Percentiles rank a stretch among this genome's conserved stretches.
phyloP scores from a whole-genome alignment of 2,329 filamentous ascomycete genomes.

The Nakataea oryzae region DNA sequence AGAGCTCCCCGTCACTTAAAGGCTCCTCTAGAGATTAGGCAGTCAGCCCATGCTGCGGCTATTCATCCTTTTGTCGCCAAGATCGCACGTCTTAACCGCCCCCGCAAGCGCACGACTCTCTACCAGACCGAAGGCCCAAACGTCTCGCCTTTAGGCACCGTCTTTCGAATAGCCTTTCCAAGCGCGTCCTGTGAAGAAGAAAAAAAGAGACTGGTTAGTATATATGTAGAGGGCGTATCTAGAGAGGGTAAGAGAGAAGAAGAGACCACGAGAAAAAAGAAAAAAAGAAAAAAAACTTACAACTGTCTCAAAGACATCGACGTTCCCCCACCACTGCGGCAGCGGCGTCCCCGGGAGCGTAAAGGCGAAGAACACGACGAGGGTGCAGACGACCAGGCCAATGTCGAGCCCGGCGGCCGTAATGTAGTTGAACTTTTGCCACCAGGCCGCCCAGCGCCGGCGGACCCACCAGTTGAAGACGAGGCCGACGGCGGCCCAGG shows the following conservation, averaged over 20 bases:
- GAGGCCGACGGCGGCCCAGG: conserved; percentile 65
- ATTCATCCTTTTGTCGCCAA: too few relatives aligned
- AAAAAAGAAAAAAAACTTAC: conserved; percentile 10
- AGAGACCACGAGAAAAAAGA: background rate
- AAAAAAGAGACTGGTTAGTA: too few relatives aligned
- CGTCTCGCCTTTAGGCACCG: conserved; percentile 39
- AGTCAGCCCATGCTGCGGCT: too few relatives aligned
- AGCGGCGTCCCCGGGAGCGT: conserved; percentile 49
- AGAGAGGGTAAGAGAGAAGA: conserved; percentile 4
- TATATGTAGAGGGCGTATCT: too few relatives aligned
- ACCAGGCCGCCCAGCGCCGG: conserved; percentile 55
- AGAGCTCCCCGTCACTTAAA: conserved; percentile 9
- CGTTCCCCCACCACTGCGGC: conserved; percentile 62
- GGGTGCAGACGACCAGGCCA: conserved; percentile 54
- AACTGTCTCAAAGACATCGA: conserved; percentile 45
- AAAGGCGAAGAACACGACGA: conserved; percentile 62
- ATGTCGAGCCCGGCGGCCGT: conserved; percentile 61
- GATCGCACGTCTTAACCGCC: too few relatives aligned
- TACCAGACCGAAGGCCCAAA: conserved; percentile 54
- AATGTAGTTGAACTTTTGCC: conserved; percentile 64
- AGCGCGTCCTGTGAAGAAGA: conserved; percentile 37
- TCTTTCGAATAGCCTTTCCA: conserved; percentile 46
- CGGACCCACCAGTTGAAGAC: conserved; percentile 61
- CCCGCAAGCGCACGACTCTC: background rate
- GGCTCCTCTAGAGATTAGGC: too few relatives aligned